Evolutionary conservation across 768 basidiomycete genomes (phyloP).

Genomic region (Pleurotus eryngii): DNA sequence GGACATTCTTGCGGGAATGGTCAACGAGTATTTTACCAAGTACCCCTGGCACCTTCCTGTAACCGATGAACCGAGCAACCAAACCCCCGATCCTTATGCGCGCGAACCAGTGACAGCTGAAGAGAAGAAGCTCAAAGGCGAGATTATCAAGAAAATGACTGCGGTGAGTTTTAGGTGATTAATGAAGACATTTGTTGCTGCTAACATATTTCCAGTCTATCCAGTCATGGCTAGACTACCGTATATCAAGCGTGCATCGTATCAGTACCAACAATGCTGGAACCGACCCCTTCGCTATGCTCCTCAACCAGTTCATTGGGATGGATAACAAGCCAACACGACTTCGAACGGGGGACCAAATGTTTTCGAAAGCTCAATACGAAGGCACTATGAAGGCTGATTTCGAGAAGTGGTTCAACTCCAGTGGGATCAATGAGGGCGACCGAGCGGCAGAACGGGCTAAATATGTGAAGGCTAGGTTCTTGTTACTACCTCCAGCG

Average conservation of each 20-base stretch:
- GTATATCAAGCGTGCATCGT: background rate
- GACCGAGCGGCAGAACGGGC: too few relatives aligned
- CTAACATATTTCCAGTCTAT: background rate
- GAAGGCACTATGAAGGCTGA: too few relatives aligned
- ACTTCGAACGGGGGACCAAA: too few relatives aligned
- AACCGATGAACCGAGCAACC: background rate
- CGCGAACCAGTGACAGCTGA: background rate
- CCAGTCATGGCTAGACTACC: background rate
- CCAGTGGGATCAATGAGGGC: too few relatives aligned
- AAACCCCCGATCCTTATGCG: background rate
- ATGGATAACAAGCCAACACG: too few relatives aligned
- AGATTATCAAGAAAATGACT: background rate
- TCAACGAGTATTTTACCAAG: constrained; percentile 5
- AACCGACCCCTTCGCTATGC: background rate
- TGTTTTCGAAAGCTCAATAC: too few relatives aligned
- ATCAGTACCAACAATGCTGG: background rate
- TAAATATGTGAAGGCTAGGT: too few relatives aligned
- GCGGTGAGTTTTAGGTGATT: background rate
- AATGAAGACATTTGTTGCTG: background rate
- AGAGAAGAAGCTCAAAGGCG: background rate
- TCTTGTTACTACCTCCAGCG: too few relatives aligned
- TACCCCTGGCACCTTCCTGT: constrained; percentile 3
- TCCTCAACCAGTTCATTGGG: background rate
- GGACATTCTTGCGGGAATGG: background rate
- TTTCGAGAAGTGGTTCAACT: too few relatives aligned